Evolutionary conservation across 768 basidiomycete species (phyloP), one percentile per base, ranked within the genome.

Genomic region (Mycena rebaudengoi): DNA sequence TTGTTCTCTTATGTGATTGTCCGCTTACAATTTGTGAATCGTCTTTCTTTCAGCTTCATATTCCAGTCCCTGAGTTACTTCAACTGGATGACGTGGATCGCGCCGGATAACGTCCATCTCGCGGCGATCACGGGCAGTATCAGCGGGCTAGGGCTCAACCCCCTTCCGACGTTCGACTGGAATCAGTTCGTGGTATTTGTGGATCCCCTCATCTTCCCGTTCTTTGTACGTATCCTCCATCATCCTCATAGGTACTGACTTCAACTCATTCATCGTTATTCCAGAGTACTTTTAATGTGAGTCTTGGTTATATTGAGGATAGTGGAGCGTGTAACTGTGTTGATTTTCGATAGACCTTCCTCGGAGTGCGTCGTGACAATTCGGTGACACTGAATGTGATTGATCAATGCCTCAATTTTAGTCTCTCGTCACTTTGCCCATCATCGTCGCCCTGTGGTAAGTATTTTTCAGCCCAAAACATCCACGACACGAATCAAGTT

Each of bases 51-150:
- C 20, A 77, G 80, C 49, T 82, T 81, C 64, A 69, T 82, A 25
- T 82, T 62, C 50, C 46, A 64, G 20, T 46, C 62, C 18, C 62
- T 69, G 20, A 68, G 57, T 4, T 71, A 69, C 41, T 80, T 80
- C 70, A 72, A 68, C n/a, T 78, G 80, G 77, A 77, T 79, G 1
- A 80, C 79, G 49, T 82, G 81, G 81, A 81, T 82, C 63, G 29
- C 23, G 7, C 57, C 63, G 6, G 35, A 73, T 46, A 80, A 79
- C 57, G 60, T 78, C 45, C 63, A 65, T 57, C 43, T 81, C 20
- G 69, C 73, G 72, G 69, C 74, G 5, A 57, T 74, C 16, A 74
- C 74, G 5, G 72, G 73, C 8, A 65, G 63, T 67, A 16, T 75
- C 69, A 70, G 64, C 21, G 79, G 79, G 30, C 61, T 82, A 3